Conservation (phyloP, 345 rosid genomes). For the Eucalyptus camaldulensis region DNA sequence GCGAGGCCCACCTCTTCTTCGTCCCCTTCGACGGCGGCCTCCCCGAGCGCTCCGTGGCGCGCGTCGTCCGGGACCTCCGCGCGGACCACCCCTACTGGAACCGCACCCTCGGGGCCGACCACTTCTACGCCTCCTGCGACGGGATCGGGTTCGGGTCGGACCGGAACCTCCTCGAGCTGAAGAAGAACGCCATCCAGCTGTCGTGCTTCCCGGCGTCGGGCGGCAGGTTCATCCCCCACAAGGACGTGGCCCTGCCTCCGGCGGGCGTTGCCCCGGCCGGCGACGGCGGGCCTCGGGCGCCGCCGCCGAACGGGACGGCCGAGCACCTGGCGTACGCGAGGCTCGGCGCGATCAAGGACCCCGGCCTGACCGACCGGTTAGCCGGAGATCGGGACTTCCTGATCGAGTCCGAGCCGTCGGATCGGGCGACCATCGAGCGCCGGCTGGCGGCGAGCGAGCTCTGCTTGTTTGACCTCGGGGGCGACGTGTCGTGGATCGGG, state of each 20-base stretch:
- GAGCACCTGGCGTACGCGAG: constrained; percentile 15
- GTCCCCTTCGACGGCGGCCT: constrained; percentile 22
- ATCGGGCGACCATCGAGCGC: constrained; percentile 7
- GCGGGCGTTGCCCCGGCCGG: constrained; percentile 4
- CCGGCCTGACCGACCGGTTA: constrained; percentile 4
- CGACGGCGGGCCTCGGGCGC: neutral
- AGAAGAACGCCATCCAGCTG: constrained; percentile 54
- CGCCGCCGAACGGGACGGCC: neutral
- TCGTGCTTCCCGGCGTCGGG: constrained; percentile 34
- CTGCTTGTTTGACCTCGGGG: constrained; percentile 37
- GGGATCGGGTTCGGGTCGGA: constrained; percentile 25
- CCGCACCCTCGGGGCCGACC: constrained; percentile 61
- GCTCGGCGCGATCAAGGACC: constrained; percentile 7
- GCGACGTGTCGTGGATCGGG: constrained; percentile 17
- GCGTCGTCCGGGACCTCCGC: constrained; percentile 12
- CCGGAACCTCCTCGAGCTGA: constrained; percentile 42
- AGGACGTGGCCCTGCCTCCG: constrained; percentile 44
- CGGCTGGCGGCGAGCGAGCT: constrained; percentile 22
- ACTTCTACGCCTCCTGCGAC: constrained; percentile 25
- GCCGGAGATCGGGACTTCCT: constrained; percentile 19
- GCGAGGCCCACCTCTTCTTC: constrained; percentile 45
- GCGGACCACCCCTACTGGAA: constrained; percentile 43
- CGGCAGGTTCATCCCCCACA: constrained; percentile 39
- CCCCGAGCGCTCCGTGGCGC: constrained; percentile 22
- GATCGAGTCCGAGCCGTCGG: constrained; percentile 32